Conservation (phyloP, 169 alveolate genomes). For the Plasmodium billcollinsi region DNA sequence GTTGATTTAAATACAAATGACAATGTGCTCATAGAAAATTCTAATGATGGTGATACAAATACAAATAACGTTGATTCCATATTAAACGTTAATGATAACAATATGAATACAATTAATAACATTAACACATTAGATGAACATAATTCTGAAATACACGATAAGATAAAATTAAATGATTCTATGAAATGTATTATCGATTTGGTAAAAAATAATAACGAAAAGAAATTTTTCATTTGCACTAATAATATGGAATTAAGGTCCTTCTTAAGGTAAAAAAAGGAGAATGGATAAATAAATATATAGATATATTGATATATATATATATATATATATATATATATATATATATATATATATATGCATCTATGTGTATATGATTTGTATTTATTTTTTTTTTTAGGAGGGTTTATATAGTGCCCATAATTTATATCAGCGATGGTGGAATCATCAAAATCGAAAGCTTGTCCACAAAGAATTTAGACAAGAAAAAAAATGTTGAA, state of each 20-base stretch:
- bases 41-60: background rate
- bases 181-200: conserved; percentile 70
- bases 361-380: background rate
- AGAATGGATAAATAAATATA: background rate
- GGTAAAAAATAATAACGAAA: conserved; percentile 72
- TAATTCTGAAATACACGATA: too few species aligned
- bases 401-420: conserved; percentile 55
- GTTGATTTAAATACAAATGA: background rate
- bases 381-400: conserved; percentile 17
- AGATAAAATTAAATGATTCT: conserved; percentile 29
- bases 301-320: background rate
- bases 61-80: background rate
- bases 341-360: background rate
- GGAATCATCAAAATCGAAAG: conserved; percentile 49
- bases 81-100: background rate
- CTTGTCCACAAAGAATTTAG: conserved; percentile 35
- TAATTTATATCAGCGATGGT: conserved; percentile 53
- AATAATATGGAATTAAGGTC: conserved; percentile 37
- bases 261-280: conserved; percentile 23
- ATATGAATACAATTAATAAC: background rate
- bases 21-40: background rate
- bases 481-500: conserved; percentile 44
- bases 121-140: background rate
- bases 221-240: conserved; percentile 66
- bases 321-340: background rate